Conservation (phyloP, 768 basidiomycete species). For the Tricholoma bakamatsutake region DNA sequence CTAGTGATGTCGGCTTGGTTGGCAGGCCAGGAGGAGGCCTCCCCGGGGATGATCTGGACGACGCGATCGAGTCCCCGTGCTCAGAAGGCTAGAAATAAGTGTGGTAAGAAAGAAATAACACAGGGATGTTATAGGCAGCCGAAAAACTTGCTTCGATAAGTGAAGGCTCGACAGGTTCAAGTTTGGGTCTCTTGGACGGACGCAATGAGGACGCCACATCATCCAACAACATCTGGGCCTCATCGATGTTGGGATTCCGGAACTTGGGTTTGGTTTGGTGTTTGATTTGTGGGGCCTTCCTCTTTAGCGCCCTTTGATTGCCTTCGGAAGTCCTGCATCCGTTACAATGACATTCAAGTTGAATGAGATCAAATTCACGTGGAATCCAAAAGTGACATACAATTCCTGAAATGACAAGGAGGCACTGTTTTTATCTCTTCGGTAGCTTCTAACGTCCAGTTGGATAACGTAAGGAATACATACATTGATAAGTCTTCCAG, state of each 20-base stretch:
- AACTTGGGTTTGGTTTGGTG: not conserved
- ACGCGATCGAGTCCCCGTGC: not conserved
- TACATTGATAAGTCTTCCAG: constrained; percentile 27
- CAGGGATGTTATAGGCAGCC: not conserved
- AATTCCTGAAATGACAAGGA: not conserved
- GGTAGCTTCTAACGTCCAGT: too few relatives aligned
- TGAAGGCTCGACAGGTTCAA: constrained; percentile 10
- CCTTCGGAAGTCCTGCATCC: not conserved
- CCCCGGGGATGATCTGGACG: not conserved
- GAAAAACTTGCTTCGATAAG: constrained; percentile 12
- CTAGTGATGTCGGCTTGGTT: not conserved
- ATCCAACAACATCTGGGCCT: constrained; percentile 12
- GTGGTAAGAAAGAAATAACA: not conserved
- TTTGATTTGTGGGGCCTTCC: not conserved
- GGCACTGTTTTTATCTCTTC: constrained; percentile 1
- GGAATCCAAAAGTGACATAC: not conserved
- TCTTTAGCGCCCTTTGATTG: not conserved
- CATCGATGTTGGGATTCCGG: not conserved
- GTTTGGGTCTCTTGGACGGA: constrained; percentile 9
- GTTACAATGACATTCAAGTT: not conserved
- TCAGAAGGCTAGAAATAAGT: not conserved
- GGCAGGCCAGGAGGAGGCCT: not conserved
- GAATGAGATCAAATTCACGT: not conserved
- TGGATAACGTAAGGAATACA: not conserved
- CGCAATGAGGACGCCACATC: constrained; percentile 6